Base-by-base conservation (phyloP, 1,284 basidiomycete genomes). In the Moniliophthora roreri region DNA sequence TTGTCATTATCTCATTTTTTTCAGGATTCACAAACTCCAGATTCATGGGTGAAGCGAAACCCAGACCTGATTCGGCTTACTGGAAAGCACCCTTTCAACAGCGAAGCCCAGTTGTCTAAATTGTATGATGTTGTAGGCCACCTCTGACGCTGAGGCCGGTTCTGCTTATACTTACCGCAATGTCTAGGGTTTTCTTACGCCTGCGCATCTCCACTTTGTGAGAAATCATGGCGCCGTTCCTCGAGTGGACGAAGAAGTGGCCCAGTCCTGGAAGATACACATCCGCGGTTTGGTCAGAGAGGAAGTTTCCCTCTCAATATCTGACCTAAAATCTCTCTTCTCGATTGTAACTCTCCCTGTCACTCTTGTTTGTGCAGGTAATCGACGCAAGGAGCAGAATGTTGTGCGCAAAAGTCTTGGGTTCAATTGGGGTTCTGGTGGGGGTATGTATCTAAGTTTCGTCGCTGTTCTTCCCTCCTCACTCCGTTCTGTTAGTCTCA, bases 321-420 rank as follows among this genome's bases (percentile, higher is more conserved):
- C 67, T 11, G 74, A 82, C 49, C 70, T 86, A 16, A 73, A 73
- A 51, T 63, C 64, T 13, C 69, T 62, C 26, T 86, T 87, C 58
- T 66, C 73, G 5, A 71, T 79, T 1, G 77, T 87, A 5, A 87
- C 84, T 0, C 58, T 86, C 2, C 86, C 85, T 3, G 75, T 87
- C 37, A 88, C 86, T 0, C 64, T 89, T 15, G 82, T 84, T 1
- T 89, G 85, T 57, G 86, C 86, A 1, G 85, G 85, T 1, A 88
- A 88, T 65, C 69, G 85, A 3, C 72, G 85, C 10, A 86, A 85
- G 62, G 86, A 89, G 60, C 85, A 88, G 60, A 88, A 88, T 61
- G 70, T 84, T 50, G 77, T 87, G n/a, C 72, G 73, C 3, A 82
- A 87, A 62, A 77, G 77, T n/a, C 70, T 83, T 1, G 84, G 80